phyloP scores from a whole-genome alignment of 495 filamentous ascomycete genomes.

The Aspergillus carlsbadensis region DNA sequence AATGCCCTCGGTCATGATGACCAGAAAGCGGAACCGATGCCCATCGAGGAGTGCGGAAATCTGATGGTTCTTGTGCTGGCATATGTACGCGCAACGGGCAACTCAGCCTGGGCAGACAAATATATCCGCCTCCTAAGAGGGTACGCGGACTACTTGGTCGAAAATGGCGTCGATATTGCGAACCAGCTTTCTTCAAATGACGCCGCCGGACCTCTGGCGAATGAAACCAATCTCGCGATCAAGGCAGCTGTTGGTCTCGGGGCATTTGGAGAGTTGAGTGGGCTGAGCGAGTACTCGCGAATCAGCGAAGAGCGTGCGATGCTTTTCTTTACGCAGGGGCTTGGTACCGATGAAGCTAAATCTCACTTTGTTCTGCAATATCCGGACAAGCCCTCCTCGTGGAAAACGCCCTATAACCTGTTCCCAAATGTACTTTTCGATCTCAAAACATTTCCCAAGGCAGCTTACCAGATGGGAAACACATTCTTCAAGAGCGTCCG shows the following conservation, averaged over 20 bases:
- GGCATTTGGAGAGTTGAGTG: constrained; percentile 45
- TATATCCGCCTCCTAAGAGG: constrained; percentile 35
- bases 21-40: constrained; percentile 45
- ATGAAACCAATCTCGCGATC: constrained; percentile 58
- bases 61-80: constrained; percentile 44
- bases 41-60: constrained; percentile 48
- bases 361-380: constrained; percentile 49
- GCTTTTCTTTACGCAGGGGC: constrained; percentile 37
- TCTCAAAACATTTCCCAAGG: constrained; percentile 37
- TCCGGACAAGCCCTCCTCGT: constrained; percentile 33
- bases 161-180: constrained; percentile 46
- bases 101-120: constrained; percentile 33
- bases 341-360: constrained; percentile 33
- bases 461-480: constrained; percentile 38
- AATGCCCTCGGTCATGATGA: constrained; percentile 50
- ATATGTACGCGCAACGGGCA: constrained; percentile 43
- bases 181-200: constrained; percentile 57
- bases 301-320: constrained; percentile 40
- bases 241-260: constrained; percentile 56
- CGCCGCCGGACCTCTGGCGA: constrained; percentile 47
- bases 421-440: constrained; percentile 47
- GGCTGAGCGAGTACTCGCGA: constrained; percentile 36
- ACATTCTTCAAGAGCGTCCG: constrained; percentile 39
- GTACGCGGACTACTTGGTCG: constrained; percentile 54
- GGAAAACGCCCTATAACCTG: constrained; percentile 46